Evolutionary conservation across 2,329 filamentous ascomycete species (phyloP).

Genomic region (Phaeosphaeriaceae sp.): DNA sequence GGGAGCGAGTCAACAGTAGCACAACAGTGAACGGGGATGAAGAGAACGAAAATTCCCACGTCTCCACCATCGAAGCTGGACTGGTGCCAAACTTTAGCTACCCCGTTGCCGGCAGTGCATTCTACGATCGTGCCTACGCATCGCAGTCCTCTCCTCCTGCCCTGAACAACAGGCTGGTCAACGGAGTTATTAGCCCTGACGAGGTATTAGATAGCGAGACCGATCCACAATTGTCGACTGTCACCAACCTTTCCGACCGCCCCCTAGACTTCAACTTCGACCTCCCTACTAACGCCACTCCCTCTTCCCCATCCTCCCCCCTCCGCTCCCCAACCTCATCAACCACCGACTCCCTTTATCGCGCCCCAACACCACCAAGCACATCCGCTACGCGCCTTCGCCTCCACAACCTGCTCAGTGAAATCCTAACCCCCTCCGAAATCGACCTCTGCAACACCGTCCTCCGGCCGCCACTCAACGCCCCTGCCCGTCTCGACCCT

Average conservation of each 20-base stretch:
- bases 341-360: not conserved
- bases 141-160: not conserved
- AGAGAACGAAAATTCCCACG: not conserved
- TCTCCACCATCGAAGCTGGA: constrained; percentile 8
- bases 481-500: not conserved
- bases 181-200: no score
- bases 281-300: not conserved
- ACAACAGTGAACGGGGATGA: not conserved
- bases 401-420: constrained; percentile 14
- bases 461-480: not conserved
- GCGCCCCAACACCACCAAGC: not conserved
- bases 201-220: not conserved
- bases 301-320: not conserved
- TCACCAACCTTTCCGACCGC: not conserved
- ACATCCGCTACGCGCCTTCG: constrained; percentile 3
- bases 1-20: constrained; percentile 3
- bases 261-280: not conserved
- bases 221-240: not conserved
- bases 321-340: constrained; percentile 1
- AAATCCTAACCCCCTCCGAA: constrained; percentile 14
- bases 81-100: constrained; percentile 37
- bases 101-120: constrained; percentile 18
- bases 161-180: not conserved
- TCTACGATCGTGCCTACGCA: constrained; percentile 13
- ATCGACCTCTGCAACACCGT: constrained; percentile 7